Conservation (phyloP, 2,329 filamentous ascomycete genomes). For the Microcera coccophila region DNA sequence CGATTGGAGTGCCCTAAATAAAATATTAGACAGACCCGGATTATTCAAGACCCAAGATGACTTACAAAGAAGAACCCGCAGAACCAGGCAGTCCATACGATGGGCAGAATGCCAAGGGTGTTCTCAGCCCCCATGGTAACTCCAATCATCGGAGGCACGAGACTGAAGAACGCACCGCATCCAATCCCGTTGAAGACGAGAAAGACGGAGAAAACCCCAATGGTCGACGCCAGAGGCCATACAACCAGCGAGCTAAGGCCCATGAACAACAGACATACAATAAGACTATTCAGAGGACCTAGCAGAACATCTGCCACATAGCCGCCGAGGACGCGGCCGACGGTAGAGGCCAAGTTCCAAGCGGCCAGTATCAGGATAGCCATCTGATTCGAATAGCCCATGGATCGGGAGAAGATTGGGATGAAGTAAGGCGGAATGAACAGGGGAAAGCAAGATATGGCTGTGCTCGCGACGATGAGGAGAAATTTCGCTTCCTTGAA, state of each 20-base stretch:
- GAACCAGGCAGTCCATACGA: conserved; percentile 59
- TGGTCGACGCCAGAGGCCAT: conserved; percentile 55
- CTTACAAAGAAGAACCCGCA: conserved; percentile 58
- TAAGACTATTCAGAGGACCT: conserved; percentile 53
- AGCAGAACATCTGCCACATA: conserved; percentile 51
- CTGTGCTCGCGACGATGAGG: conserved; percentile 51
- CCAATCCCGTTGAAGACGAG: conserved; percentile 56
- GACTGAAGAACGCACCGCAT: conserved; percentile 62
- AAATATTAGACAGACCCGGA: neutral
- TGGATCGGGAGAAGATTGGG: conserved; percentile 51
- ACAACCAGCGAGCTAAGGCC: conserved; percentile 57
- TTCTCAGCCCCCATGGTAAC: conserved; percentile 55
- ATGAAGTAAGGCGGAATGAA: conserved; percentile 61
- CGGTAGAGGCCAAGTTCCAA: conserved; percentile 58
- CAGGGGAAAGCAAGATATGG: conserved; percentile 56
- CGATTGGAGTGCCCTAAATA: conserved; percentile 52
- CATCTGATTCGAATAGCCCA: conserved; percentile 49
- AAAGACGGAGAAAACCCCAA: conserved; percentile 54
- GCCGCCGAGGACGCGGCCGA: conserved; percentile 54
- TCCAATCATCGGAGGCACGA: conserved; percentile 59
- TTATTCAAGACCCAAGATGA: conserved; percentile 2
- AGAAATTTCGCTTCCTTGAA: conserved; percentile 51
- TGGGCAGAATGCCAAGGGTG: conserved; percentile 56
- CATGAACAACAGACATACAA: conserved; percentile 48
- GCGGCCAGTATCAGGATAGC: conserved; percentile 57